Evolutionary conservation across 257 asterid species (phyloP).

Genomic region (Petunia secreta): DNA sequence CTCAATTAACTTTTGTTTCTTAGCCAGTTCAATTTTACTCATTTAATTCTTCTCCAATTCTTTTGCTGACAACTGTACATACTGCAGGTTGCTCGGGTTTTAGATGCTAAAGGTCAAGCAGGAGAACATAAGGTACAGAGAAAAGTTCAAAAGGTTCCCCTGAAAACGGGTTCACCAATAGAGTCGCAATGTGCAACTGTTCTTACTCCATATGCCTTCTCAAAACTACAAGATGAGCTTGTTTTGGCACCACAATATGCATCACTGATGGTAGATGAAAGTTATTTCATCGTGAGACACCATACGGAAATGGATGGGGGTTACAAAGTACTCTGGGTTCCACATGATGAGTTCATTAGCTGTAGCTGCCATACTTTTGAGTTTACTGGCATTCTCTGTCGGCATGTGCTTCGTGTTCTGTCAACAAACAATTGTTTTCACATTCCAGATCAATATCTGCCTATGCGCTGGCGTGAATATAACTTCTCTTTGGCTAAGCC

Average conservation of each 20-base stretch:
- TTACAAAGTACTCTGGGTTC: slow-evolving; percentile 84
- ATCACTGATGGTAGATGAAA: slow-evolving; percentile 73
- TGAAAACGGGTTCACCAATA: slow-evolving; percentile 98
- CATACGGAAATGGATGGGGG: slow-evolving; percentile 92
- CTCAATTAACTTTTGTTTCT: background rate
- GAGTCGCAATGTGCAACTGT: slow-evolving; percentile 93
- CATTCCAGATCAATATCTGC: slow-evolving; percentile 82
- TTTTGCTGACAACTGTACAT: background rate
- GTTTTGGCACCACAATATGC: slow-evolving; percentile 95
- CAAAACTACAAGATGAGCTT: slow-evolving; percentile 93
- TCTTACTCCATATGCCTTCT: slow-evolving; percentile 85
- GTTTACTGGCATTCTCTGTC: slow-evolving; percentile 87
- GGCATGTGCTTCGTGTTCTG: slow-evolving; percentile 92
- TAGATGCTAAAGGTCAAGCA: slow-evolving; percentile 86
- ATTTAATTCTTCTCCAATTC: slow-evolving; percentile 11
- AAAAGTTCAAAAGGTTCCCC: slow-evolving; percentile 76
- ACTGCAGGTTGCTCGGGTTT: slow-evolving; percentile 75
- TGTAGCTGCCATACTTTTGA: slow-evolving; percentile 98
- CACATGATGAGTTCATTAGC: slow-evolving; percentile 77
- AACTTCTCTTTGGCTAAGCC: slow-evolving; percentile 46
- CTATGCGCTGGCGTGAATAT: slow-evolving; percentile 73
- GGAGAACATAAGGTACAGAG: slow-evolving; percentile 95
- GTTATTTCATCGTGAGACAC: slow-evolving; percentile 79
- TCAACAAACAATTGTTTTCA: slow-evolving; percentile 95
- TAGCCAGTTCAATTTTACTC: slow-evolving; percentile 22